Evolutionary conservation across 2,329 filamentous ascomycete species (phyloP).

Genomic region (Tolypocladium cylindrosporum): DNA sequence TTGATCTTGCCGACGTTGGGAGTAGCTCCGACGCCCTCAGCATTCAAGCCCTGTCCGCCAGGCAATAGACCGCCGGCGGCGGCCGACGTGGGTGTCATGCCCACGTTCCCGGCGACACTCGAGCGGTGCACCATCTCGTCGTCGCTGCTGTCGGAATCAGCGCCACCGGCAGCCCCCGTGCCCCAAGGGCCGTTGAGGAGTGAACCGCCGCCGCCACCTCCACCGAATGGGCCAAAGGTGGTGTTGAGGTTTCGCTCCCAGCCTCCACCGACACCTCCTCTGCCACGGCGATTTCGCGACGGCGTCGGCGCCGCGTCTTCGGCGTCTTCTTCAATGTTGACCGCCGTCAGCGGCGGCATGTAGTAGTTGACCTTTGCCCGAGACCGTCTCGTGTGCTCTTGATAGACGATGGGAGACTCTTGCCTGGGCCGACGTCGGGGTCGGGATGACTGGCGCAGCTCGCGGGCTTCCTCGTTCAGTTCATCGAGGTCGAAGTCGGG

Average conservation of each 20-base stretch:
- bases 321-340: constrained; percentile 62
- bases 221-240: constrained; percentile 87
- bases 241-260: constrained; percentile 82
- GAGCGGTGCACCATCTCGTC: constrained; percentile 69
- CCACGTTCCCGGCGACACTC: constrained; percentile 46
- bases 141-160: constrained; percentile 93
- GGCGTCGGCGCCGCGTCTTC: constrained; percentile 59
- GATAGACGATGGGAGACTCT: constrained; percentile 46
- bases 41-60: constrained; percentile 26
- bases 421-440: constrained; percentile 41
- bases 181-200: constrained; percentile 68
- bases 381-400: constrained; percentile 43
- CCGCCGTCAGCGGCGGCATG: constrained; percentile 57
- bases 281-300: constrained; percentile 55
- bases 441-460: constrained; percentile 45
- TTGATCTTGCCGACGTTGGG: constrained; percentile 90
- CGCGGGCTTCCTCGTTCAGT: constrained; percentile 54
- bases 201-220: constrained; percentile 62
- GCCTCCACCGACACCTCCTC: constrained; percentile 43
- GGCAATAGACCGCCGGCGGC: constrained; percentile 35
- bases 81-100: constrained; percentile 47
- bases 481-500: constrained; percentile 53
- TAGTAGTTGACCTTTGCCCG: constrained; percentile 70
- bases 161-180: constrained; percentile 63
- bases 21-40: constrained; percentile 39